Percentiles rank a stretch among this genome's conserved stretches.
These are phyloP conservation scores for Stephania cephalantha DNA, from an alignment of 164 flowering plant species.

Conservation along the genomic window DNA sequence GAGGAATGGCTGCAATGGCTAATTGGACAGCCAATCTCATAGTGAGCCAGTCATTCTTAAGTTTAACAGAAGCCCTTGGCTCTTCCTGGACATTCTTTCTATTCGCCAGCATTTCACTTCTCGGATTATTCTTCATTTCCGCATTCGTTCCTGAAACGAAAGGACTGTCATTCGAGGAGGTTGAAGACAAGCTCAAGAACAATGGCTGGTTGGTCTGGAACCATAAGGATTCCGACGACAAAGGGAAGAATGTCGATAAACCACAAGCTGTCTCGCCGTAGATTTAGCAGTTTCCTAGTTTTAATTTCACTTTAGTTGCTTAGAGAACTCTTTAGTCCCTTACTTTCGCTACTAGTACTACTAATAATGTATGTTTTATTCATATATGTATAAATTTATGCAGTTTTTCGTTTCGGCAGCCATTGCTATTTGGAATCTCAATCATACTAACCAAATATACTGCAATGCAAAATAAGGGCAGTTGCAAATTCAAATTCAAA, in stretches of 20 bases:
- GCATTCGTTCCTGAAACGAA: not conserved
- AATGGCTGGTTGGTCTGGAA: not conserved
- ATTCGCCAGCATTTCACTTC: not conserved
- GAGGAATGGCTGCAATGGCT: conserved; percentile 6
- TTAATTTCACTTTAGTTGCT: not conserved
- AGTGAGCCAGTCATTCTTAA: not conserved
- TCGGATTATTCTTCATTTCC: not conserved
- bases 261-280: not conserved
- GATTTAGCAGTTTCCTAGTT: not conserved
- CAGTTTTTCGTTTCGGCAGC: not conserved
- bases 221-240: not conserved
- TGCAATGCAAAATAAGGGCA: conserved; percentile 1
- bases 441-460: not conserved
- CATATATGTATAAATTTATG: not conserved
- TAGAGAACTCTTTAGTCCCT: not conserved
- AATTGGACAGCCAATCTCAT: not conserved
- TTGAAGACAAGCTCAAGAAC: not conserved
- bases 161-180: not conserved
- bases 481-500: conserved; percentile 16
- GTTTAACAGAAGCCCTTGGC: not conserved
- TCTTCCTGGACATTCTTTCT: not conserved
- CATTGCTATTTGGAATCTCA: not conserved
- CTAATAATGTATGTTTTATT: not conserved
- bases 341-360: not conserved
- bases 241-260: not conserved